Conservation (phyloP, 176 grass and related monocot genomes). For the Oryza longistaminata region DNA sequence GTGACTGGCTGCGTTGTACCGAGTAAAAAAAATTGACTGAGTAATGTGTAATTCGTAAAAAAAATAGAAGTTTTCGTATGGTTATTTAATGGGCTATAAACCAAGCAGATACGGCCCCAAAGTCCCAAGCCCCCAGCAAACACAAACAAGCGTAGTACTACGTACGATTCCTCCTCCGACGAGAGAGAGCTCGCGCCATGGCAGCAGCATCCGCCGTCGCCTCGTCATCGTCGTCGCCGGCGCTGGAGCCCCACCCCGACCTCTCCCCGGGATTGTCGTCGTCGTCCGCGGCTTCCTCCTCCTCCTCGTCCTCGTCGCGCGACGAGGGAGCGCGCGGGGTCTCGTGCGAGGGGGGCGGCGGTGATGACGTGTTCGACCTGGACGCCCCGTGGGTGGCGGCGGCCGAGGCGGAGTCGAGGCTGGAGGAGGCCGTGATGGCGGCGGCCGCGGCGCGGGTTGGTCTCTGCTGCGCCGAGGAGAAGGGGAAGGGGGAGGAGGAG, state of each 20-base stretch:
- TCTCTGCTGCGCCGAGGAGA: neutral
- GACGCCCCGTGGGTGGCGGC: constrained; percentile 30
- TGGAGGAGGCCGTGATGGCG: neutral
- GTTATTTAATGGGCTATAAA: too few species aligned
- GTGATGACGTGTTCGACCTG: constrained; percentile 39
- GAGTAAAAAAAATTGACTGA: too few species aligned
- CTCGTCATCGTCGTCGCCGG: neutral
- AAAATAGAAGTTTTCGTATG: too few species aligned
- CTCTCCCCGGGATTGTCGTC: neutral
- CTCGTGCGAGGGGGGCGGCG: neutral
- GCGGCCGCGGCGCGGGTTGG: neutral
- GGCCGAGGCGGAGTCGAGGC: constrained; percentile 30
- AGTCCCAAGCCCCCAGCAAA: too few species aligned
- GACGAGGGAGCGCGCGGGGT: neutral
- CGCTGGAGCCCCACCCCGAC: neutral
- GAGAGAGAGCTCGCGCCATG: constrained; percentile 28
- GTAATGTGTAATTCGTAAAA: too few species aligned
- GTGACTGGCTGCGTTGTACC: too few species aligned
- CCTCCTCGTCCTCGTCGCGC: constrained; percentile 2
- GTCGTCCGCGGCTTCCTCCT: neutral
- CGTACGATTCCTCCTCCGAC: neutral
- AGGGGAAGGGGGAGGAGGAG: neutral
- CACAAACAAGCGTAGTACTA: neutral
- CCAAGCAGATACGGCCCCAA: too few species aligned
- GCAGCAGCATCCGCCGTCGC: neutral